Evolutionary conservation across 2,329 filamentous ascomycete genomes (phyloP).

Genomic region (Cladophialophora carrionii): DNA sequence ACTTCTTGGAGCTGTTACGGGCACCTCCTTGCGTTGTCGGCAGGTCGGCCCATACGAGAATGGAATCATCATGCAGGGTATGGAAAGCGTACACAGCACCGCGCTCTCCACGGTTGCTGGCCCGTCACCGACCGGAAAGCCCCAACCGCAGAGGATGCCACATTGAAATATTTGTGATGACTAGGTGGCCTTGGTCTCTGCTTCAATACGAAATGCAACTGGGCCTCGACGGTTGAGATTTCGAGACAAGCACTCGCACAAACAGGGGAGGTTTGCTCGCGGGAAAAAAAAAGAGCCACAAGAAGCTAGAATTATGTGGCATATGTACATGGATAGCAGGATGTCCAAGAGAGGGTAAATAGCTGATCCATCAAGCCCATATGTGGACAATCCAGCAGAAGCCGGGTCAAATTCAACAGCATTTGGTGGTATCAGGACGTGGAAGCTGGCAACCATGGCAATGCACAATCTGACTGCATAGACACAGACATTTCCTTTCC

Average conservation of each 20-base stretch:
- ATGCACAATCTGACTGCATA: background rate
- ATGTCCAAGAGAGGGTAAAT: background rate
- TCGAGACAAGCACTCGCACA: background rate
- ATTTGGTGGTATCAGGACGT: background rate
- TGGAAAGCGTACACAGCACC: background rate
- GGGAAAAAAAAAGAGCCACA: background rate
- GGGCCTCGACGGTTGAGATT: too few species aligned
- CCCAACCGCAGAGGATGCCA: background rate
- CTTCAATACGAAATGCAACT: too few species aligned
- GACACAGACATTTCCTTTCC: background rate
- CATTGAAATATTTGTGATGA: too few species aligned
- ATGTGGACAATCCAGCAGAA: background rate
- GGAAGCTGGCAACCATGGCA: constrained; percentile 1
- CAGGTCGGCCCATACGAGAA: too few species aligned
- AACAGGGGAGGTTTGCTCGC: background rate
- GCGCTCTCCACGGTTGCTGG: background rate
- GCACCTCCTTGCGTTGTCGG: too few species aligned
- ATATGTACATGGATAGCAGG: background rate
- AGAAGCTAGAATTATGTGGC: background rate
- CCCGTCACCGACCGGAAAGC: background rate
- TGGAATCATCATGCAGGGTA: background rate
- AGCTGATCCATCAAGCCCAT: background rate
- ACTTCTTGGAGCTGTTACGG: background rate
- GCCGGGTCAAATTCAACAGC: background rate
- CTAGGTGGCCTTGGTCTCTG: too few species aligned